A percentile compares a stretch with the other conserved stretches of the same genome.
Evolutionary conservation across 371 early-diverging fungal species (phyloP).

Genomic region (Rhizopus stolonifer): DNA sequence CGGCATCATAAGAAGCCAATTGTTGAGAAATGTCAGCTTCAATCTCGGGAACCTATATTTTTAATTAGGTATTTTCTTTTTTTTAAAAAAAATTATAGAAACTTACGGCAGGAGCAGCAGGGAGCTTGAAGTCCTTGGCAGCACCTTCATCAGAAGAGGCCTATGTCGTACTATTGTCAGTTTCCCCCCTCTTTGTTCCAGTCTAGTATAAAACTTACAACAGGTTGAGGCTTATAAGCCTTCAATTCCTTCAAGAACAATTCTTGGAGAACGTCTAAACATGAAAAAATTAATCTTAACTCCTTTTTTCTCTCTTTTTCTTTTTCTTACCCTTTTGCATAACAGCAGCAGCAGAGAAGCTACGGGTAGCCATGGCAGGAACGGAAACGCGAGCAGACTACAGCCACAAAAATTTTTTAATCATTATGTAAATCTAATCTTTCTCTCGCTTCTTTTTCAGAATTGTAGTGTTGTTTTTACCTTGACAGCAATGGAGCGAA

Average conservation of each 20-base stretch:
- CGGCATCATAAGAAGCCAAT: slow-evolving; percentile 49
- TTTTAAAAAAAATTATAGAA: too few relatives aligned
- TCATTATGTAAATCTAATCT: slow-evolving; percentile 6
- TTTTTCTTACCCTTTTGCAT: slow-evolving; percentile 44
- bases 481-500: slow-evolving; percentile 47
- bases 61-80: too few relatives aligned
- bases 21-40: slow-evolving; percentile 47
- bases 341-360: slow-evolving; percentile 38
- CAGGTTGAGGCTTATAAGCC: slow-evolving; percentile 52
- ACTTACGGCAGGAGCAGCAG: slow-evolving; percentile 49
- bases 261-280: slow-evolving; percentile 48
- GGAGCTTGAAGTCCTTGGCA: slow-evolving; percentile 55
- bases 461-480: slow-evolving; percentile 15
- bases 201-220: slow-evolving; percentile 29
- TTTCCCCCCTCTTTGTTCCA: background rate
- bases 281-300: background rate
- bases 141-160: slow-evolving; percentile 38
- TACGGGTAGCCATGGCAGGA: slow-evolving; percentile 43
- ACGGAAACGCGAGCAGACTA: slow-evolving; percentile 26
- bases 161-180: slow-evolving; percentile 16
- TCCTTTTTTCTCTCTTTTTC: background rate
- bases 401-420: slow-evolving; percentile 20
- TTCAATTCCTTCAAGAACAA: slow-evolving; percentile 53
- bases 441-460: background rate
- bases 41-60: slow-evolving; percentile 43